phyloP scores from a whole-genome alignment of 2,329 filamentous ascomycete species.

The Colletotrichum tropicale region DNA sequence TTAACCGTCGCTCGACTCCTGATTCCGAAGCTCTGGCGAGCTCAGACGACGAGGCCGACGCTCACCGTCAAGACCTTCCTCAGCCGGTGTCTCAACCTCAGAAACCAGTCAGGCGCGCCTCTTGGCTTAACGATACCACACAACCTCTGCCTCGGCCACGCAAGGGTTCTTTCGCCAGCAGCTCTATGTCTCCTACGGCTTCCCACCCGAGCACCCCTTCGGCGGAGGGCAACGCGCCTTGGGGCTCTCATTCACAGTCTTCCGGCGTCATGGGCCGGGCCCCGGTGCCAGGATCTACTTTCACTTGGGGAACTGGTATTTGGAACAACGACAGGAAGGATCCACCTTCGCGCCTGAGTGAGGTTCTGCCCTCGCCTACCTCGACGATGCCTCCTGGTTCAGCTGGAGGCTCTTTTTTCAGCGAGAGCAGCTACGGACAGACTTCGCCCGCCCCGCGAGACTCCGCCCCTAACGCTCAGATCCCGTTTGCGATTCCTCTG shows the following conservation, averaged over 20 bases:
- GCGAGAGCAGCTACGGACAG: slow-evolving; percentile 49
- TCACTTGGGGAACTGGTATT: slow-evolving; percentile 80
- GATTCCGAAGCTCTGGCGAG: slow-evolving; percentile 94
- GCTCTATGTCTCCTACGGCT: slow-evolving; percentile 76
- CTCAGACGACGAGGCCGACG: slow-evolving; percentile 88
- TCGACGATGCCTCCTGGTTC: slow-evolving; percentile 58
- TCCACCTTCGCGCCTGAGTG: slow-evolving; percentile 73
- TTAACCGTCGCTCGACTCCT: slow-evolving; percentile 82
- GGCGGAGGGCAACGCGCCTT: slow-evolving; percentile 59
- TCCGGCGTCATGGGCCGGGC: slow-evolving; percentile 52
- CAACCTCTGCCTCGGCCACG: slow-evolving; percentile 67
- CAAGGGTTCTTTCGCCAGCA: slow-evolving; percentile 78
- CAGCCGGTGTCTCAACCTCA: slow-evolving; percentile 53
- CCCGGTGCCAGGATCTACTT: slow-evolving; percentile 50
- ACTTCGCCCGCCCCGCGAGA: slow-evolving; percentile 57
- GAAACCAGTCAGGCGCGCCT: slow-evolving; percentile 74
- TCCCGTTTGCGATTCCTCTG: slow-evolving; percentile 86
- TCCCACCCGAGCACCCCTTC: slow-evolving; percentile 81
- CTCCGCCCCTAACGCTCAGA: slow-evolving; percentile 63
- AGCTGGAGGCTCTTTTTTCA: slow-evolving; percentile 52
- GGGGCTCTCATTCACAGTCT: slow-evolving; percentile 59
- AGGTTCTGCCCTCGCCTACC: slow-evolving; percentile 78
- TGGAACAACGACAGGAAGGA: slow-evolving; percentile 84
- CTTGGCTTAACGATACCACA: slow-evolving; percentile 85
- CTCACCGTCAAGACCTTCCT: slow-evolving; percentile 58